A percentile compares a stretch with the other conserved stretches of the same genome.
These are phyloP conservation scores for Triadica sebifera DNA, from an alignment of 345 rosid species.

Conservation along the genomic window DNA sequence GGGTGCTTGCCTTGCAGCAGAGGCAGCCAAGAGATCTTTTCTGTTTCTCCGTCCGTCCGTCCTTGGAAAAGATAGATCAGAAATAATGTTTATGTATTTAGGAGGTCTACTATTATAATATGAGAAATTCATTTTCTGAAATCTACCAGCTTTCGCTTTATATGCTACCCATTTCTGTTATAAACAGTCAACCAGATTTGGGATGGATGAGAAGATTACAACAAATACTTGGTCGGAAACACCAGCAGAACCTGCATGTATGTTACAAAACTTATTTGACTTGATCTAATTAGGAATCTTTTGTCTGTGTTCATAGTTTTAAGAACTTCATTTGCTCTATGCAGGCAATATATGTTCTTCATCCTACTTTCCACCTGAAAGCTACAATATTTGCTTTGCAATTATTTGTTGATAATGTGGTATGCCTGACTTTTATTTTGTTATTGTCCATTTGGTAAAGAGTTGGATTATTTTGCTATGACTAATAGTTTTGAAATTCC, in stretches of 20 bases:
- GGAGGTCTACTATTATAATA: too few relatives aligned
- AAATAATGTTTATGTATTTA: too few relatives aligned
- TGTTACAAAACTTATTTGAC: conserved; percentile 28
- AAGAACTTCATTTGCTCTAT: conserved; percentile 17
- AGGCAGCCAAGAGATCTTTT: background rate
- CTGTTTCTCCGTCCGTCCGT: too few relatives aligned
- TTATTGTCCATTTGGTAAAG: background rate
- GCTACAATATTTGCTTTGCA: conserved; percentile 66
- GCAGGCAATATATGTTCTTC: conserved; percentile 92
- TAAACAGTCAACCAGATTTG: conserved; percentile 74
- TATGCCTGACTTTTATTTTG: conserved; percentile 31
- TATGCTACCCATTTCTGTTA: conserved; percentile 4
- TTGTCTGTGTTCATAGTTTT: conserved; percentile 14
- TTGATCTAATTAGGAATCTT: background rate
- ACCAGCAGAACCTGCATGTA: conserved; percentile 87
- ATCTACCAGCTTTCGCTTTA: background rate
- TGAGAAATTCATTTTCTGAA: too few relatives aligned
- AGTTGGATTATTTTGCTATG: background rate
- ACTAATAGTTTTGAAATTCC: conserved; percentile 14
- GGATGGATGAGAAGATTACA: conserved; percentile 95
- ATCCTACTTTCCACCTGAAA: conserved; percentile 85
- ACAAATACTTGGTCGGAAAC: conserved; percentile 90
- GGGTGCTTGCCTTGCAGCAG: background rate
- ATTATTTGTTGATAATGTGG: conserved; percentile 72
- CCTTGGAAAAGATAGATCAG: background rate